phyloP scores from a whole-genome alignment of 345 rosid genomes.

The Heritiera fomes region DNA sequence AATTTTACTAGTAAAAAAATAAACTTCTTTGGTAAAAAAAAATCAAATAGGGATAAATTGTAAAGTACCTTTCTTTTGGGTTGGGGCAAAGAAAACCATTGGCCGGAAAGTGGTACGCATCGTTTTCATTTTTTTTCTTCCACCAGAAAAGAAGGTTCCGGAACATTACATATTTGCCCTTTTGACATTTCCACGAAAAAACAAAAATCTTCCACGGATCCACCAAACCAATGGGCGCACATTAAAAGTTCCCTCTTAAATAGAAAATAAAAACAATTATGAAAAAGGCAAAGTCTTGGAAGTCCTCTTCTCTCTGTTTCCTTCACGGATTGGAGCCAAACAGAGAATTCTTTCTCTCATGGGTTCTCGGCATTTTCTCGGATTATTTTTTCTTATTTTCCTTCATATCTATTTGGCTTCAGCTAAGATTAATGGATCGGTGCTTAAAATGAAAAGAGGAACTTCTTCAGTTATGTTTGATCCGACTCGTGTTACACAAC shows the following conservation, averaged over 20 bases:
- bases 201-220: too few species aligned
- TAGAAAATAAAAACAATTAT: neutral
- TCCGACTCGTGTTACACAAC: slow-evolving; percentile 82
- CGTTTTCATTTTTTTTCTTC: neutral
- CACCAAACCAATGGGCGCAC: neutral
- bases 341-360: slow-evolving; percentile 23
- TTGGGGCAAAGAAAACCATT: too few species aligned
- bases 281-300: neutral
- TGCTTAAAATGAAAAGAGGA: slow-evolving; percentile 47
- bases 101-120: neutral
- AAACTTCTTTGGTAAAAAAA: too few species aligned
- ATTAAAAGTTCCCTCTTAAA: neutral
- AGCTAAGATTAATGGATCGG: slow-evolving; percentile 43
- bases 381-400: slow-evolving; percentile 35
- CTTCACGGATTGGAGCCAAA: neutral
- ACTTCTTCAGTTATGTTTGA: slow-evolving; percentile 52
- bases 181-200: neutral
- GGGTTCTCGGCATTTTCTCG: slow-evolving; percentile 47
- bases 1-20: too few species aligned
- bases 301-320: neutral
- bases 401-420: slow-evolving; percentile 35
- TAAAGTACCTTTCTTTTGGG: too few species aligned
- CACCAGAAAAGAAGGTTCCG: neutral
- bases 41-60: too few species aligned
- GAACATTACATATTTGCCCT: neutral